Base-by-base conservation (phyloP, 2,329 filamentous ascomycete genomes). In the Rhinocladiella mackenziei region DNA sequence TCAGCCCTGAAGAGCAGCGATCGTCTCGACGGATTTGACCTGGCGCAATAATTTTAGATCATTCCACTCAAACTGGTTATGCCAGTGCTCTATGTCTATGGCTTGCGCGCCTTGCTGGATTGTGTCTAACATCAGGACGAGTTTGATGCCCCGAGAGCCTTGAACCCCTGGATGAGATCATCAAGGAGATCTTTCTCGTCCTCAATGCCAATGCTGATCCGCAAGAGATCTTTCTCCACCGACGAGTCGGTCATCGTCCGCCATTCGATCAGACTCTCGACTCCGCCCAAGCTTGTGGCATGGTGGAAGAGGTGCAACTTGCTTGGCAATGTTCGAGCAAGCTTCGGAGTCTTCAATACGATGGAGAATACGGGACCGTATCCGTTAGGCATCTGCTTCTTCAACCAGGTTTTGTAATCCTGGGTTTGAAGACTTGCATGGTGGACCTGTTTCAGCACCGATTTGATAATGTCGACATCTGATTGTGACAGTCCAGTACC, bases 231-330 rank as follows among this genome's bases (percentile, higher is more conserved):
- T 60, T 73, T 77, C 60, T 94, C 86, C 28, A 94, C 81, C 1
- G 64, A 72, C 2, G 66, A 58, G 71, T 98, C 92, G 47, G 81
- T 83, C 87, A 98, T 92, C 35, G 84, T 79, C 47, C 92, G 76
- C 92, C 92, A 98, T 75, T 98, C 92, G 57, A 98, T 89, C 70
- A 97, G 67, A 60, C 87, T 92, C 76, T 97, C 92, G 7, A 97
- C 88, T 3, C 92, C 91, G 2, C 92, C 92, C 19, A 97, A 67
- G 64, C 86, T 94, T 2, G 92, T 98, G 4, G 92, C 92, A 66
- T 98, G 92, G 58, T 95, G 87, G 71, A 97, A 97, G 32, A 95
- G 75, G 2, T 73, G 62, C 62, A 97, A 67, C 64, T 86, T 85
- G 59, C 83, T 85, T 3, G 92, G 92, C 52, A 98, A 66, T 20